Evolutionary conservation across 805 yeast species (phyloP).

Genomic region (Pichia insulana): DNA sequence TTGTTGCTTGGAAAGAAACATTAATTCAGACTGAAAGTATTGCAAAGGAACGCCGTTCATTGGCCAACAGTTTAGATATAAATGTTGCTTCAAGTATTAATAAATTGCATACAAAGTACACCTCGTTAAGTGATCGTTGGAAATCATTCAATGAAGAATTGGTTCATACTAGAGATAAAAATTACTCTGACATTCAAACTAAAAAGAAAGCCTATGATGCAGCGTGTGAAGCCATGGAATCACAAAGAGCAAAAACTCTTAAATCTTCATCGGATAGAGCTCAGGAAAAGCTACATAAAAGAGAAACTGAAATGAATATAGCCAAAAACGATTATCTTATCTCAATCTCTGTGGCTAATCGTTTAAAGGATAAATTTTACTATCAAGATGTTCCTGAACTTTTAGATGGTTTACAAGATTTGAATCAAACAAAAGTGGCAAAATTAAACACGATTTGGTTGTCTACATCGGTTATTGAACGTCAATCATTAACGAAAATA

Average conservation of each 20-base stretch:
- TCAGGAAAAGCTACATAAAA: constrained; percentile 47
- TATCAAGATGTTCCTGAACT: constrained; percentile 91
- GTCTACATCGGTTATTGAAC: constrained; percentile 54
- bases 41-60: constrained; percentile 53
- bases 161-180: constrained; percentile 35
- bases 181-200: constrained; percentile 50
- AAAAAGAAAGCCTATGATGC: constrained; percentile 74
- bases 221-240: constrained; percentile 72
- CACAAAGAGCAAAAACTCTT: constrained; percentile 65
- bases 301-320: constrained; percentile 73
- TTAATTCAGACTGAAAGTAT: constrained; percentile 74
- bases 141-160: constrained; percentile 53
- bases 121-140: constrained; percentile 46
- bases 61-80: constrained; percentile 50
- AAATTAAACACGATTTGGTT: constrained; percentile 62
- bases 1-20: constrained; percentile 87
- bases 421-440: constrained; percentile 70
- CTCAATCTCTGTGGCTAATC: constrained; percentile 73
- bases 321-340: constrained; percentile 81
- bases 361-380: constrained; percentile 85
- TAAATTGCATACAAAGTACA: constrained; percentile 44
- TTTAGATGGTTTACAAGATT: constrained; percentile 73
- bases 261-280: constrained; percentile 42
- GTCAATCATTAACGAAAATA: constrained; percentile 35
- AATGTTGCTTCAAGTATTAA: constrained; percentile 56